Percentiles rank a stretch among this genome's conserved stretches.
These are phyloP conservation scores for Aureoboletus auriporus DNA, from an alignment of 768 basidiomycete genomes.

Conservation along the genomic window DNA sequence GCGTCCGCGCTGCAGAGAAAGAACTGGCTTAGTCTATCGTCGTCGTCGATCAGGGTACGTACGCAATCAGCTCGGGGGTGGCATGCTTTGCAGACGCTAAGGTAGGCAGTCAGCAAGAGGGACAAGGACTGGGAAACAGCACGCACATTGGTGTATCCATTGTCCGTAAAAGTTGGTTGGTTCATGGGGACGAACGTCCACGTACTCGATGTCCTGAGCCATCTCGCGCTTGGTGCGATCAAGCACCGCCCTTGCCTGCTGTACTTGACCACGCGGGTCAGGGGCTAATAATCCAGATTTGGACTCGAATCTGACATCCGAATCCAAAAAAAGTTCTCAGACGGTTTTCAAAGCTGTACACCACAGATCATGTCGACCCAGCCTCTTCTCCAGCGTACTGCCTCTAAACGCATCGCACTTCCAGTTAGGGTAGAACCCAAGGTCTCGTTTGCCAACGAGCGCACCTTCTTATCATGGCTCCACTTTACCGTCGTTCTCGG, in stretches of 20 bases:
- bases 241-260: no score
- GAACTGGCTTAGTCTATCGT: constrained; percentile 1
- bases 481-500: constrained; percentile 98
- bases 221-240: no score
- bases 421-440: constrained; percentile 94
- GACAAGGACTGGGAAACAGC: background rate
- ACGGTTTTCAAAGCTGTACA: background rate
- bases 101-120: background rate
- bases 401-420: constrained; percentile 91
- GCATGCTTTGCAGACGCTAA: constrained; percentile 52
- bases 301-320: background rate
- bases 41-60: constrained; percentile 2
- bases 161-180: constrained; percentile 42
- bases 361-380: constrained; percentile 68
- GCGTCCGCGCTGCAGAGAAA: constrained; percentile 34
- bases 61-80: constrained; percentile 46
- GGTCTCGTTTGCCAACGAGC: constrained; percentile 92
- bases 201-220: constrained; percentile 22
- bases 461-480: constrained; percentile 97
- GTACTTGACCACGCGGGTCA: background rate
- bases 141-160: constrained; percentile 52
- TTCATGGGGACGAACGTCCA: constrained; percentile 16
- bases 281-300: constrained; percentile 19
- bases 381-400: constrained; percentile 93
- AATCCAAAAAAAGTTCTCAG: background rate